Percentiles rank a stretch among this genome's conserved stretches.
These are phyloP conservation scores for Fusarium sp. DNA, from an alignment of 2,329 filamentous ascomycete species.

Conservation along the genomic window DNA sequence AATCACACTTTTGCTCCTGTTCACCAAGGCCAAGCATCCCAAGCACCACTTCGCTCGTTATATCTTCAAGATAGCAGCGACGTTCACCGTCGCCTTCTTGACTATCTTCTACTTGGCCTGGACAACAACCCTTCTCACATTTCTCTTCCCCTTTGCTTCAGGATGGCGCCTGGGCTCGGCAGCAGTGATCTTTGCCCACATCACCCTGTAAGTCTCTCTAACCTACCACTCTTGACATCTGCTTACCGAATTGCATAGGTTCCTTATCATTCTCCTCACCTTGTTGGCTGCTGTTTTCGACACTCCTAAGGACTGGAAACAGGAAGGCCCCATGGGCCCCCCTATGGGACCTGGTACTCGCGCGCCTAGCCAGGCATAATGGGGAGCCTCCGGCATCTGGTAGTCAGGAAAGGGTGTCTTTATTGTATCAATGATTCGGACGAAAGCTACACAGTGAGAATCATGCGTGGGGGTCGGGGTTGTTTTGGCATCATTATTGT, in stretches of 20 bases:
- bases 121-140: background rate
- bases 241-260: constrained; percentile 32
- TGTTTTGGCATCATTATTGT: background rate
- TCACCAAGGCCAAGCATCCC: constrained; percentile 3
- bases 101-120: constrained; percentile 19
- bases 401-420: background rate
- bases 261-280: constrained; percentile 36
- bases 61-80: constrained; percentile 41
- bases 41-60: constrained; percentile 30
- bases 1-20: constrained; percentile 27
- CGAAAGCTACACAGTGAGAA: background rate
- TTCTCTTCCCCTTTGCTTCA: background rate
- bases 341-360: background rate
- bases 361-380: background rate
- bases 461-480: background rate
- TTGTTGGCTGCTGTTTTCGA: constrained; percentile 34
- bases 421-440: background rate
- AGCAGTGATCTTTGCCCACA: constrained; percentile 31
- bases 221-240: background rate
- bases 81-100: constrained; percentile 38
- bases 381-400: background rate
- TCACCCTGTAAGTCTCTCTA: constrained; percentile 41
- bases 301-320: constrained; percentile 3
- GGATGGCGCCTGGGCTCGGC: background rate
- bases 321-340: background rate